Conservation (phyloP, 1,284 basidiomycete genomes). For the Tilletia walkeri region DNA sequence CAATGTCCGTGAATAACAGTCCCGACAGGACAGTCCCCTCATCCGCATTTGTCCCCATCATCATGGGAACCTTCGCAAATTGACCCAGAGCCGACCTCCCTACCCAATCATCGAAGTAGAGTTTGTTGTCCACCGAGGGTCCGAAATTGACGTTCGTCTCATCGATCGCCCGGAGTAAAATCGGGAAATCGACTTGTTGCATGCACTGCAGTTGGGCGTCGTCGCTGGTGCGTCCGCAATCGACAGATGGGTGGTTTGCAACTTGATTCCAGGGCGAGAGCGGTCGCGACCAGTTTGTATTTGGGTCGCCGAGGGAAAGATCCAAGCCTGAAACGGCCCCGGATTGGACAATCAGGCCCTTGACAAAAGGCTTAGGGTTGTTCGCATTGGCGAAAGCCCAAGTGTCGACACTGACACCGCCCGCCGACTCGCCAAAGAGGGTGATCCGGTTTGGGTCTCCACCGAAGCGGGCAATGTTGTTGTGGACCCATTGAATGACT, state of each 20-base stretch:
- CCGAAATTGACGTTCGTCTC: not conserved
- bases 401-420: conserved; percentile 18
- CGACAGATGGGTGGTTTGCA: not conserved
- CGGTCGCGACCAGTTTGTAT: not conserved
- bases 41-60: conserved; percentile 1
- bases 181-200: not conserved
- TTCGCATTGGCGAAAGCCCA: conserved; percentile 12
- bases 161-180: not conserved
- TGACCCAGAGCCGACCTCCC: not conserved
- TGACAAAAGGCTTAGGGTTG: not conserved
- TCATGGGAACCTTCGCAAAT: not conserved
- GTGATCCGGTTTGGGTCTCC: conserved; percentile 64
- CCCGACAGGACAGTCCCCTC: not conserved
- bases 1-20: not conserved
- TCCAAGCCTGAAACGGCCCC: not conserved
- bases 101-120: not conserved
- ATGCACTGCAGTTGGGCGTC: not conserved
- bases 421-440: conserved; percentile 46
- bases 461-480: conserved; percentile 67
- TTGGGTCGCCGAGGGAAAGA: not conserved
- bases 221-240: not conserved
- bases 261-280: not conserved
- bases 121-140: not conserved
- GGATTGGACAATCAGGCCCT: conserved; percentile 3
- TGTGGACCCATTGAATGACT: conserved; percentile 64